Conservation (phyloP, 2,329 filamentous ascomycete species). For the Xylaria arbuscula region DNA sequence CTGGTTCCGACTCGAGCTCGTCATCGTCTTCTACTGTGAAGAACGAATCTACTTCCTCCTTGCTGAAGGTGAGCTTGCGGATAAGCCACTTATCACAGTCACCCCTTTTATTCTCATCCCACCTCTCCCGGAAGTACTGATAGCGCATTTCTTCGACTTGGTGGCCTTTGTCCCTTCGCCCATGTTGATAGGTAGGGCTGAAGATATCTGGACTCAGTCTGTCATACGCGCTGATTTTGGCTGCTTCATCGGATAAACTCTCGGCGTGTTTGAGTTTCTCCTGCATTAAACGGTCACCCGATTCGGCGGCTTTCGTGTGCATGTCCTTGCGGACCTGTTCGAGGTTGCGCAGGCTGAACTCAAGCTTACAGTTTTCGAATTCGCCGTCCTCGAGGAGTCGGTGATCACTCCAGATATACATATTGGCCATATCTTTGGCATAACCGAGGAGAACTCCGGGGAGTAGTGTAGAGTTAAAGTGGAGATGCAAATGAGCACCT, state of each 20-base stretch:
- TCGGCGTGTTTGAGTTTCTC: slow-evolving; percentile 16
- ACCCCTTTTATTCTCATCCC: slow-evolving; percentile 49
- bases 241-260: slow-evolving; percentile 9
- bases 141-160: slow-evolving; percentile 45
- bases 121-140: slow-evolving; percentile 44
- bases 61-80: slow-evolving; percentile 70
- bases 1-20: slow-evolving; percentile 17
- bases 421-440: slow-evolving; percentile 67
- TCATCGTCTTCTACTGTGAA: slow-evolving; percentile 31
- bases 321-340: slow-evolving; percentile 61
- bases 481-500: slow-evolving; percentile 77
- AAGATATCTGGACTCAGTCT: slow-evolving; percentile 43
- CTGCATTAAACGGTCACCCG: slow-evolving; percentile 1
- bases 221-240: slow-evolving; percentile 34
- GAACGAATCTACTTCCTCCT: slow-evolving; percentile 63
- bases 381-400: slow-evolving; percentile 59
- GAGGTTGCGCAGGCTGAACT: slow-evolving; percentile 61
- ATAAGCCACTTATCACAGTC: slow-evolving; percentile 63
- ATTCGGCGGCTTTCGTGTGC: slow-evolving; percentile 19
- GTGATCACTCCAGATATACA: slow-evolving; percentile 75
- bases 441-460: slow-evolving; percentile 68
- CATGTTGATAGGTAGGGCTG: slow-evolving; percentile 38
- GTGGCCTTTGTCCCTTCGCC: slow-evolving; percentile 27
- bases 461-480: slow-evolving; percentile 79
- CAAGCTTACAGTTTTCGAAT: slow-evolving; percentile 67